These are phyloP conservation scores for Ephemerocybe angulata DNA, from an alignment of 768 basidiomycete species.

Conservation along the genomic window DNA sequence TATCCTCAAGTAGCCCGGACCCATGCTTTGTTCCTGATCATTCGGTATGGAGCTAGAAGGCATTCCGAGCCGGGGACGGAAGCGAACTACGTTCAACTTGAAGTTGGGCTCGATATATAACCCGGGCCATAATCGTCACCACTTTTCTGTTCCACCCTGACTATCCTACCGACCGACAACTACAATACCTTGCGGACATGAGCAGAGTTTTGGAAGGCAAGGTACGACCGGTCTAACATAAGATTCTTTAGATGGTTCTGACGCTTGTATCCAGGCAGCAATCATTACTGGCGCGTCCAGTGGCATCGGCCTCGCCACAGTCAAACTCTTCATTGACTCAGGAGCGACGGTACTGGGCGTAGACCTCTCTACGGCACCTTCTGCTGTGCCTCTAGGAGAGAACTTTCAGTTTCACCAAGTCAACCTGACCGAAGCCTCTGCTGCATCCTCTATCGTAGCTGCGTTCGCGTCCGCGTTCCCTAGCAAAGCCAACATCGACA, in stretches of 20 bases:
- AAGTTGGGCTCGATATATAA: neutral
- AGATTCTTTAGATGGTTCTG: neutral
- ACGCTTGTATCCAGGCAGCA: neutral
- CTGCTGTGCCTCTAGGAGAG: neutral
- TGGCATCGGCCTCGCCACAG: conserved; percentile 14
- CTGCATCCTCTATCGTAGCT: conserved; percentile 10
- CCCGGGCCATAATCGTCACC: too few species aligned
- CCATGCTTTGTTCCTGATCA: too few species aligned
- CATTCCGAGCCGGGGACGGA: too few species aligned
- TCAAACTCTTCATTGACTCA: conserved; percentile 7
- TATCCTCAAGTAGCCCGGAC: too few species aligned
- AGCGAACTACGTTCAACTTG: neutral
- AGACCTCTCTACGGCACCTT: conserved; percentile 6
- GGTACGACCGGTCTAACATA: neutral
- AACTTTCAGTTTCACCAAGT: neutral
- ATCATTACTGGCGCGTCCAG: conserved; percentile 6
- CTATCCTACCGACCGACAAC: neutral
- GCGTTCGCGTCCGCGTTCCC: neutral
- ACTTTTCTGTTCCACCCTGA: neutral
- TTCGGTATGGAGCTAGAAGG: too few species aligned
- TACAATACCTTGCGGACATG: neutral
- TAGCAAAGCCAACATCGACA: conserved; percentile 8
- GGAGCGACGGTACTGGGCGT: conserved; percentile 10
- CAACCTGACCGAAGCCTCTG: neutral
- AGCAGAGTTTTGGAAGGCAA: neutral